A percentile compares a stretch with the other conserved stretches of the same genome.
phyloP scores from a whole-genome alignment of 805 yeast species.

The Komagataella phaffii region DNA sequence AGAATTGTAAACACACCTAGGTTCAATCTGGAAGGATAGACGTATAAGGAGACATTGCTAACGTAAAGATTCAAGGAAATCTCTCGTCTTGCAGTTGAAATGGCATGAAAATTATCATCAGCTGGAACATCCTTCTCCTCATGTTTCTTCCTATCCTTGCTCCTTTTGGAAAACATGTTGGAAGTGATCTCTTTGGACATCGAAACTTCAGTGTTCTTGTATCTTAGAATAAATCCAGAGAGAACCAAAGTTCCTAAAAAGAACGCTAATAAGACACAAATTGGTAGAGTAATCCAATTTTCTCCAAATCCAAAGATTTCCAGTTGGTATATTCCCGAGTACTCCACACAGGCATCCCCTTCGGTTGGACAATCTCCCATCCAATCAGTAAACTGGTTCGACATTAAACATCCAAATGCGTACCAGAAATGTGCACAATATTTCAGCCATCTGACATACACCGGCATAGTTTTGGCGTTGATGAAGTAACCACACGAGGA shows the following conservation, averaged over 20 bases:
- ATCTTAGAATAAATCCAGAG: constrained; percentile 27
- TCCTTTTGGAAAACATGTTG: constrained; percentile 1
- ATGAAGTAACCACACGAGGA: constrained; percentile 68
- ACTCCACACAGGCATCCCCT: constrained; percentile 25
- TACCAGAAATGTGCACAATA: constrained; percentile 62
- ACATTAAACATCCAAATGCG: constrained; percentile 46
- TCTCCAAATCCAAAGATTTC: constrained; percentile 38
- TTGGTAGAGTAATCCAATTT: constrained; percentile 47
- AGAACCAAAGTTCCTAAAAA: constrained; percentile 31
- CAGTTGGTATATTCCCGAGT: constrained; percentile 36
- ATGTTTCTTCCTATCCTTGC: neutral
- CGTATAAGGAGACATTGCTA: neutral
- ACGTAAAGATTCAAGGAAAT: neutral
- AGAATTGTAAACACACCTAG: constrained; percentile 2
- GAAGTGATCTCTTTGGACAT: constrained; percentile 19
- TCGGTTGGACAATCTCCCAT: constrained; percentile 36
- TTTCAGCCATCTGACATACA: constrained; percentile 66
- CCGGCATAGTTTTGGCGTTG: constrained; percentile 59
- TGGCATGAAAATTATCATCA: neutral
- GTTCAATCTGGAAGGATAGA: neutral
- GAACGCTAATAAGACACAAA: constrained; percentile 39
- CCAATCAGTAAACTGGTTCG: constrained; percentile 47
- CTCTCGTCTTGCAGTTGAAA: neutral
- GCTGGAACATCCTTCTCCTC: neutral
- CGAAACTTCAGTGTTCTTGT: constrained; percentile 30